Evolutionary conservation across 345 rosid species (phyloP).

Genomic region (Pelargonium nanum): DNA sequence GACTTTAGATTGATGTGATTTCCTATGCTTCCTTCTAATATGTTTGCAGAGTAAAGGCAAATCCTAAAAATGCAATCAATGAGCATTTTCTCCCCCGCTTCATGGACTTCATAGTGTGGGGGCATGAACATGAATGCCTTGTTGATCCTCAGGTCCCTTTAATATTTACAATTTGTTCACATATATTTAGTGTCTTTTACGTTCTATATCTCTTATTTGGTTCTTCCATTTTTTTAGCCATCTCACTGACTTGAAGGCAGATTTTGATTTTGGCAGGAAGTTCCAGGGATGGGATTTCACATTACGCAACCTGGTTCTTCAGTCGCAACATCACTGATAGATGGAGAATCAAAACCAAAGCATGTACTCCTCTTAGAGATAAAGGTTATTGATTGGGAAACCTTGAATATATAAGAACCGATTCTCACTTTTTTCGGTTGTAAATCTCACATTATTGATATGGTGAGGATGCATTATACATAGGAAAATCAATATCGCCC

Average conservation of each 20-base stretch:
- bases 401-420: neutral
- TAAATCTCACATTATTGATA: neutral
- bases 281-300: constrained; percentile 98
- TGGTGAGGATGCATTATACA: constrained; percentile 13
- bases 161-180: neutral
- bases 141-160: constrained; percentile 76
- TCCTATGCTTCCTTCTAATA: constrained; percentile 3
- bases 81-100: constrained; percentile 96
- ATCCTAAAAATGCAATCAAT: constrained; percentile 93
- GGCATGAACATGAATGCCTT: constrained; percentile 96
- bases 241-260: constrained; percentile 20
- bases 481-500: constrained; percentile 99
- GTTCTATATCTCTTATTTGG: neutral
- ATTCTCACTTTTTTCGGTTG: neutral
- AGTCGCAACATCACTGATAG: constrained; percentile 94
- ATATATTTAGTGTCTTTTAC: too few species aligned
- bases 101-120: constrained; percentile 93
- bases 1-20: neutral
- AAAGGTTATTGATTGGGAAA: constrained; percentile 32
- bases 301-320: constrained; percentile 99
- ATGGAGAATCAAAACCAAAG: constrained; percentile 97
- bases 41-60: constrained; percentile 73
- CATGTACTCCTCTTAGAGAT: constrained; percentile 96
- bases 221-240: neutral
- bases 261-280: constrained; percentile 62